Conservation (phyloP, 2,329 filamentous ascomycete species). For the Fusarium odoratissimum region DNA sequence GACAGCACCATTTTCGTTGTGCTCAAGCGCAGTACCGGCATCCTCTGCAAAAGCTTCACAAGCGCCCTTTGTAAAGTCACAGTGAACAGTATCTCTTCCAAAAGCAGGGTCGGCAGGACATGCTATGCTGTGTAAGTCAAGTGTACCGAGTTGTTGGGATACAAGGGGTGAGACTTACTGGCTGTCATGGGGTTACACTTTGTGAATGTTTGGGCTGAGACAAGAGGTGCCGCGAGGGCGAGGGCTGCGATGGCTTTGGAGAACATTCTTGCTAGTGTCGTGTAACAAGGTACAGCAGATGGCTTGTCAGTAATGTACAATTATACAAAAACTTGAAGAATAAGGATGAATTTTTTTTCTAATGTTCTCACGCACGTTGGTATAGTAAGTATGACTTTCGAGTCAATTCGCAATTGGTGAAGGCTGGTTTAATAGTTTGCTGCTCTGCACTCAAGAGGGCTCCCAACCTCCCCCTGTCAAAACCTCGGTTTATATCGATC, state of each 20-base stretch:
- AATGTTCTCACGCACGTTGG: constrained; percentile 24
- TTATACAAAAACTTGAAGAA: not conserved
- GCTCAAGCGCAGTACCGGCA: constrained; percentile 42
- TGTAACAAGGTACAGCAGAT: constrained; percentile 8
- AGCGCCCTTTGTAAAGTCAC: constrained; percentile 74
- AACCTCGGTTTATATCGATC: constrained; percentile 34
- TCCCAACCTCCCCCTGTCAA: constrained; percentile 16
- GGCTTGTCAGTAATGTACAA: constrained; percentile 8
- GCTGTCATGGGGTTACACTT: constrained; percentile 34
- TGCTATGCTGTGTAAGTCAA: constrained; percentile 29
- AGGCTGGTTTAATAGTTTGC: constrained; percentile 21
- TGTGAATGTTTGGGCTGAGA: constrained; percentile 39
- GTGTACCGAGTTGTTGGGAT: not conserved
- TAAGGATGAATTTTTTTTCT: too few species aligned
- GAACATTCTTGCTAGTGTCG: constrained; percentile 30
- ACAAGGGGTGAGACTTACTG: constrained; percentile 16
- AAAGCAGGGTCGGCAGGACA: constrained; percentile 76
- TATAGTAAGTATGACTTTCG: not conserved
- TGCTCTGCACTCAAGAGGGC: not conserved
- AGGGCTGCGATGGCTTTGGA: constrained; percentile 29
- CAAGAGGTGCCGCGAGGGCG: constrained; percentile 34
- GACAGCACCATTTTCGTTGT: constrained; percentile 46
- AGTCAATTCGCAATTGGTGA: not conserved
- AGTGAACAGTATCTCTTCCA: constrained; percentile 64
- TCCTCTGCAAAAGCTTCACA: constrained; percentile 53